A percentile compares a stretch with the other conserved stretches of the same genome.
Evolutionary conservation across 2,329 filamentous ascomycete genomes (phyloP).

Genomic region (Emericellopsis atlantica): DNA sequence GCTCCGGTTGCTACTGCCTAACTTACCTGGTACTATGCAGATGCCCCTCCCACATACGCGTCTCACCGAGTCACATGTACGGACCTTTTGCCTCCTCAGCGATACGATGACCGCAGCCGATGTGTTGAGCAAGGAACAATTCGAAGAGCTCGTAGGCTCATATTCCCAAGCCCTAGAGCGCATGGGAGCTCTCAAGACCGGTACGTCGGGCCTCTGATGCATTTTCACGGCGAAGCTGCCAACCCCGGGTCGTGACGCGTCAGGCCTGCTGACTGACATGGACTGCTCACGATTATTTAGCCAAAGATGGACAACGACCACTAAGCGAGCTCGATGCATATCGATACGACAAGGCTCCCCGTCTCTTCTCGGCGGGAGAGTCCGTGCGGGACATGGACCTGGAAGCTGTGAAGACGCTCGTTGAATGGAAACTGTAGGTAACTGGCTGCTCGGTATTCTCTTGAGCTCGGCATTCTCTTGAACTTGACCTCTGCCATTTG

Average conservation of each 20-base stretch:
- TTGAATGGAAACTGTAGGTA: slow-evolving; percentile 61
- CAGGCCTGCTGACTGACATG: neutral
- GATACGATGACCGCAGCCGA: slow-evolving; percentile 1
- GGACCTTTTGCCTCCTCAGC: too few relatives aligned
- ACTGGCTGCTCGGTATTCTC: neutral
- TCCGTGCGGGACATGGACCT: slow-evolving; percentile 31
- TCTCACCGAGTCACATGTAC: neutral
- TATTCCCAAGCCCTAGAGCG: slow-evolving; percentile 27
- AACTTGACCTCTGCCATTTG: too few relatives aligned
- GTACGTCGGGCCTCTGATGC: slow-evolving; percentile 17
- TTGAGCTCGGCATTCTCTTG: neutral
- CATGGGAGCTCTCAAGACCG: slow-evolving; percentile 30
- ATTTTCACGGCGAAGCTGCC: neutral
- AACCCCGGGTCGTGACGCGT: neutral
- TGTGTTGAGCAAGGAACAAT: slow-evolving; percentile 16
- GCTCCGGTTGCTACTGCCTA: too few relatives aligned
- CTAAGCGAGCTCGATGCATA: slow-evolving; percentile 47
- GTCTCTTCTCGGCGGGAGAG: slow-evolving; percentile 24
- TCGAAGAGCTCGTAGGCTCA: slow-evolving; percentile 18
- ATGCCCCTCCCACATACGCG: neutral
- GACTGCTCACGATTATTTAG: slow-evolving; percentile 11
- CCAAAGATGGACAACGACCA: slow-evolving; percentile 34
- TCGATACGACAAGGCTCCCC: slow-evolving; percentile 42
- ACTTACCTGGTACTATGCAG: too few relatives aligned
- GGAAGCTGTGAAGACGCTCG: slow-evolving; percentile 44